These are phyloP conservation scores for Curvularia spicifera DNA, from an alignment of 2,329 filamentous ascomycete genomes.

Conservation along the genomic window DNA sequence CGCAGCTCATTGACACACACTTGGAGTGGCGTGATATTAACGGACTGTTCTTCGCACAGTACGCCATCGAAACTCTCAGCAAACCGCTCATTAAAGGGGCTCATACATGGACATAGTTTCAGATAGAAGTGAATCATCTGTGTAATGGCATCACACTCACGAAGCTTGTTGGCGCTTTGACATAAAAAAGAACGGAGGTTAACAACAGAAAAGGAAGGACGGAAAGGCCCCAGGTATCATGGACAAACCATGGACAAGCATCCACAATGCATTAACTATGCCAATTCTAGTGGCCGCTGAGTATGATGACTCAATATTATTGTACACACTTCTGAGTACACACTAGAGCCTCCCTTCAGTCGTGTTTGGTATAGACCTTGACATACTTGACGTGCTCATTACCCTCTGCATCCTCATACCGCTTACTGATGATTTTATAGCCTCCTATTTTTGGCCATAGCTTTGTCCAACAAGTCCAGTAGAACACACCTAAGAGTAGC, in stretches of 20 bases:
- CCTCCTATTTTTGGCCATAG: constrained; percentile 36
- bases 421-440: constrained; percentile 41
- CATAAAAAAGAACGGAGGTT: neutral
- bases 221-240: neutral
- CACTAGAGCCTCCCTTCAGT: constrained; percentile 2
- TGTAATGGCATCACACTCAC: neutral
- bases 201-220: neutral
- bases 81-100: neutral
- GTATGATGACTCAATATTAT: neutral
- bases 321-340: neutral
- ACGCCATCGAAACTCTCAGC: neutral
- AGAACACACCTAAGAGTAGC: constrained; percentile 46
- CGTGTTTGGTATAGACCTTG: constrained; percentile 40
- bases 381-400: constrained; percentile 44
- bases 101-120: neutral
- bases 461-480: constrained; percentile 40
- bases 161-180: neutral
- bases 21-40: neutral
- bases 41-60: neutral
- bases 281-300: neutral
- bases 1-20: neutral
- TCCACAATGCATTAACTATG: neutral
- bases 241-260: neutral
- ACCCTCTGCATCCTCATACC: constrained; percentile 38
- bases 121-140: neutral